A percentile compares a stretch with the other conserved stretches of the same genome.
Evolutionary conservation across 2,329 filamentous ascomycete species (phyloP).

Genomic region (Verticillium longisporum): DNA sequence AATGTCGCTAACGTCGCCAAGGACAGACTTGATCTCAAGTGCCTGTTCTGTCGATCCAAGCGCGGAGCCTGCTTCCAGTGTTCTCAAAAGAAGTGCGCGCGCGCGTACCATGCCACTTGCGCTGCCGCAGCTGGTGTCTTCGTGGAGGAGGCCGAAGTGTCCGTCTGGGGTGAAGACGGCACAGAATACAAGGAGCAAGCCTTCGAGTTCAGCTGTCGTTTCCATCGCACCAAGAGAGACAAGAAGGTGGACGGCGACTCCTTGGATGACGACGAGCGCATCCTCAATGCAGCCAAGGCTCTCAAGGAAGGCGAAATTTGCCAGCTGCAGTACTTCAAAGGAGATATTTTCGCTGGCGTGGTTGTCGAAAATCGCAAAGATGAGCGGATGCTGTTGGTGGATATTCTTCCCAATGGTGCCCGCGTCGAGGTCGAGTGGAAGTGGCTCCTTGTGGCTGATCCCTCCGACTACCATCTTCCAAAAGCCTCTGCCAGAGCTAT

Average conservation of each 20-base stretch:
- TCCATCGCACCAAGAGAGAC: conserved; percentile 83
- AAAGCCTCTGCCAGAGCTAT: conserved; percentile 68
- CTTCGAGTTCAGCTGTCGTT: conserved; percentile 90
- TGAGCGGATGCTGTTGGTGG: conserved; percentile 71
- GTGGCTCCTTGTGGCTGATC: conserved; percentile 69
- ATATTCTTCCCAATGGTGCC: conserved; percentile 76
- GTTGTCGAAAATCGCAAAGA: conserved; percentile 75
- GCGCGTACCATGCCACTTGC: conserved; percentile 92
- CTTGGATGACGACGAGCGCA: conserved; percentile 63
- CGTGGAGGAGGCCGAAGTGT: conserved; percentile 78
- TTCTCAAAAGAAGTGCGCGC: conserved; percentile 85
- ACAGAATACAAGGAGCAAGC: conserved; percentile 88
- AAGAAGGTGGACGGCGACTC: conserved; percentile 63
- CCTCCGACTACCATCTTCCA: conserved; percentile 63
- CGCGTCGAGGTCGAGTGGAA: conserved; percentile 78
- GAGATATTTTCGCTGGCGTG: conserved; percentile 85
- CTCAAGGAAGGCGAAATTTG: conserved; percentile 70
- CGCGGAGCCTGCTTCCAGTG: conserved; percentile 97
- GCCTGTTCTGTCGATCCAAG: conserved; percentile 89
- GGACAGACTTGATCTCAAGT: conserved; percentile 84
- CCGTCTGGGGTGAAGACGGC: conserved; percentile 83
- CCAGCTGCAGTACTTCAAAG: conserved; percentile 76
- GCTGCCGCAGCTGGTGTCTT: conserved; percentile 88
- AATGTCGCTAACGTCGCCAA: conserved; percentile 80
- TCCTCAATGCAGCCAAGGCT: conserved; percentile 60